These are phyloP conservation scores for Geotrichum aggregatum DNA, from an alignment of 1,139 yeast species.

Conservation along the genomic window DNA sequence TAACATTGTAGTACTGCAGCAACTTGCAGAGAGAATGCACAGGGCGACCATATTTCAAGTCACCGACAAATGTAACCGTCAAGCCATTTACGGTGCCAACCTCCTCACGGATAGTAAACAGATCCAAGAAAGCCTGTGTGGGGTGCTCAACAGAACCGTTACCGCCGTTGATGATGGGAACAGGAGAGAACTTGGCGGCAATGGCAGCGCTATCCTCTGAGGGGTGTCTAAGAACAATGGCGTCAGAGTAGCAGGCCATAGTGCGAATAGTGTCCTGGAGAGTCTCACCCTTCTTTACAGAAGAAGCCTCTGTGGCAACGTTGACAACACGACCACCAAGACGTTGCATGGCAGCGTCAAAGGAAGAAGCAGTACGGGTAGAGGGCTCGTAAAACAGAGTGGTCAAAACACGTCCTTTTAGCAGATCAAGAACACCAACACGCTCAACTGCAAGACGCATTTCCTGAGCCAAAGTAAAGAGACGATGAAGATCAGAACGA, in stretches of 20 bases:
- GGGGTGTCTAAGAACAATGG: constrained; percentile 95
- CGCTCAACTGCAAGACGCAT: constrained; percentile 96
- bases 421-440: constrained; percentile 85
- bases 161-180: constrained; percentile 97
- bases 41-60: constrained; percentile 95
- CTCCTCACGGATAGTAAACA: constrained; percentile 98
- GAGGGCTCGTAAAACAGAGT: constrained; percentile 98
- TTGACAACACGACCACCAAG: constrained; percentile 96
- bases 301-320: constrained; percentile 76
- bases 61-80: constrained; percentile 98
- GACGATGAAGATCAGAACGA: constrained; percentile 82
- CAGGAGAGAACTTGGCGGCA: constrained; percentile 95
- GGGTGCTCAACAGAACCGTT: constrained; percentile 98
- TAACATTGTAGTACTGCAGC: constrained; percentile 86
- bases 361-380: constrained; percentile 92
- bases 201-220: constrained; percentile 84
- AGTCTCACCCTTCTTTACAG: constrained; percentile 97
- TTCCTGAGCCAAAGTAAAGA: constrained; percentile 96
- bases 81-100: constrained; percentile 97
- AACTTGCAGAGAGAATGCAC: constrained; percentile 93
- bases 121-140: constrained; percentile 93
- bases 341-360: constrained; percentile 99
- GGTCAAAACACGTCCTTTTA: constrained; percentile 85
- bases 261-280: constrained; percentile 95
- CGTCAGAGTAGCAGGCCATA: constrained; percentile 93